phyloP scores from a whole-genome alignment of 257 asterid species.

The Penstemon eatonii region DNA sequence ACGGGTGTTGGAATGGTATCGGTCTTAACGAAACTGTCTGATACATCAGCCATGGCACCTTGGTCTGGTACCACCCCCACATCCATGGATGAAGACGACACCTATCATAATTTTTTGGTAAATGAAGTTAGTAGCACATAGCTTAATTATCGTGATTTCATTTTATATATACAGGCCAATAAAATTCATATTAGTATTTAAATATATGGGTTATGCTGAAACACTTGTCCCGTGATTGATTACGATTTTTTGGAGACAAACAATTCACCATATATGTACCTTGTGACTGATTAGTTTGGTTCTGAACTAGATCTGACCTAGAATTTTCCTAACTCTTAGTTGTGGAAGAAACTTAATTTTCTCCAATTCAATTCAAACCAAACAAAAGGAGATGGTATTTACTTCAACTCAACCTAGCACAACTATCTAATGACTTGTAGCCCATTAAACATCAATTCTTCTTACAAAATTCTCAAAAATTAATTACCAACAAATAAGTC shows the following conservation, averaged over 20 bases:
- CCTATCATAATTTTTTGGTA: constrained; percentile 31
- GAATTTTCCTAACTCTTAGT: no score
- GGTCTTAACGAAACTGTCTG: constrained; percentile 32
- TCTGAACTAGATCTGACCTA: no score
- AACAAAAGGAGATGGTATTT: background rate
- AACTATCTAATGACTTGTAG: background rate
- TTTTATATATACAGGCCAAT: no score
- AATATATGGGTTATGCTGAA: no score
- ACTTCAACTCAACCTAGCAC: background rate
- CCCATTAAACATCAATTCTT: background rate
- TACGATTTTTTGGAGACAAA: no score
- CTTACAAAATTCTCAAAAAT: background rate
- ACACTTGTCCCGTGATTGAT: no score
- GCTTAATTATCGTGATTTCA: no score
- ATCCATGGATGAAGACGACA: constrained; percentile 71
- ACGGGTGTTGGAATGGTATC: constrained; percentile 45
- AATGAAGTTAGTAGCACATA: background rate
- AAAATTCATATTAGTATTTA: no score
- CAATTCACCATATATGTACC: no score
- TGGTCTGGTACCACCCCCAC: constrained; percentile 74
- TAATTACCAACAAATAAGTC: background rate
- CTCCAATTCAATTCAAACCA: background rate
- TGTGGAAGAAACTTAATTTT: no score
- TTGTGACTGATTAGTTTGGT: no score
- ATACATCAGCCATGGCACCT: constrained; percentile 47